Evolutionary conservation across 371 early-diverging fungal genomes (phyloP).

Genomic region (Zychaea mexicana): DNA sequence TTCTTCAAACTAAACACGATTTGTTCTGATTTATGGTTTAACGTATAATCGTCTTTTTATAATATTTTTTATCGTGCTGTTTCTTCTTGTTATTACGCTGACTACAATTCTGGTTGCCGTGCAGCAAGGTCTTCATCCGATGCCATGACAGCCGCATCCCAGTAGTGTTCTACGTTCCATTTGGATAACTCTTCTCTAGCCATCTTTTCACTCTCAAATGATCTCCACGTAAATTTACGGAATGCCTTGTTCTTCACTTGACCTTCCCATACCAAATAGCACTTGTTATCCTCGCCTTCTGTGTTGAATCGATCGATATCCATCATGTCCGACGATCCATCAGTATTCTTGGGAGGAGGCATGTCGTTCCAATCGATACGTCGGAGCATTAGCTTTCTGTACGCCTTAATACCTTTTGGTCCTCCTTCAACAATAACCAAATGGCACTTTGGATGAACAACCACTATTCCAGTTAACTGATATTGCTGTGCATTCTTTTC

Average conservation of each 20-base stretch:
- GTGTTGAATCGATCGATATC: slow-evolving; percentile 32
- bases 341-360: slow-evolving; percentile 44
- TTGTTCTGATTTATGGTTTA: too few relatives aligned
- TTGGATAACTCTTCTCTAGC: slow-evolving; percentile 73
- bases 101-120: slow-evolving; percentile 32
- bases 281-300: slow-evolving; percentile 67
- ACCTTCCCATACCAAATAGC: slow-evolving; percentile 94
- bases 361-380: slow-evolving; percentile 91
- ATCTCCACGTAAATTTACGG: slow-evolving; percentile 72
- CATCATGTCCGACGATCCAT: slow-evolving; percentile 35
- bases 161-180: slow-evolving; percentile 76
- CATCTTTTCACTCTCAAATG: slow-evolving; percentile 75
- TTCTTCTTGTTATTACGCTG: neutral
- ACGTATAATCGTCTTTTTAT: neutral
- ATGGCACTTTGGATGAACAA: slow-evolving; percentile 72
- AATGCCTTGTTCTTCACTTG: slow-evolving; percentile 77
- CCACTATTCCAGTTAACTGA: slow-evolving; percentile 80
- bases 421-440: slow-evolving; percentile 95
- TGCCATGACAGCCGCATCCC: slow-evolving; percentile 72
- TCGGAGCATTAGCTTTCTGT: slow-evolving; percentile 94
- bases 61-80: neutral
- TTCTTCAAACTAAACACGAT: too few relatives aligned
- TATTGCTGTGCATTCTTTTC: slow-evolving; percentile 87
- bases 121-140: slow-evolving; percentile 43
- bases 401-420: slow-evolving; percentile 84